A percentile compares a stretch with the other conserved stretches of the same genome.
Conservation (phyloP, 805 yeast genomes). For the Henningerozyma blattae region DNA sequence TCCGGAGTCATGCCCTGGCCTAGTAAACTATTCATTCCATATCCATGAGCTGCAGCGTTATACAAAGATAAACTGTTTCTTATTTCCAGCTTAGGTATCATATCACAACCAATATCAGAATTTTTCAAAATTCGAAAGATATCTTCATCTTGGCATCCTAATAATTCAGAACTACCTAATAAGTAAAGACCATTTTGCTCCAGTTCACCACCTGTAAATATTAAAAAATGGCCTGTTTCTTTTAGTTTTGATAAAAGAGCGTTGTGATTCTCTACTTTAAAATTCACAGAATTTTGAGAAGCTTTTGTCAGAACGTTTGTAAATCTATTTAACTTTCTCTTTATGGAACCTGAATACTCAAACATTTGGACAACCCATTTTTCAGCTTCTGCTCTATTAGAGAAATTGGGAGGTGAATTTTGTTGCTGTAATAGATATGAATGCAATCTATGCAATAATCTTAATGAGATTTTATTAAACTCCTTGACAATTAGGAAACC, state of each 20-base stretch:
- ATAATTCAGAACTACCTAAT: conserved; percentile 49
- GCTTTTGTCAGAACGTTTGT: conserved; percentile 52
- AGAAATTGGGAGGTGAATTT: conserved; percentile 42
- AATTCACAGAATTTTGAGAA: conserved; percentile 62
- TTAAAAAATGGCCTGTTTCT: conserved; percentile 60
- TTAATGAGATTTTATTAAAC: conserved; percentile 50
- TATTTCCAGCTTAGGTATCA: conserved; percentile 23
- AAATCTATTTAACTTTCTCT: conserved; percentile 75
- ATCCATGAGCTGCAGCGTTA: conserved; percentile 13
- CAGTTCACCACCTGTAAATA: conserved; percentile 53
- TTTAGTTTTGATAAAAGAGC: conserved; percentile 46
- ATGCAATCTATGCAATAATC: conserved; percentile 55
- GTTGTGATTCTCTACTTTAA: conserved; percentile 39
- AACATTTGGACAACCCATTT: conserved; percentile 60
- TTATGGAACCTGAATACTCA: conserved; percentile 61
- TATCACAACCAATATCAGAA: conserved; percentile 40
- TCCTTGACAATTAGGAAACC: conserved; percentile 73
- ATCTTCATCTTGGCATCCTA: conserved; percentile 29
- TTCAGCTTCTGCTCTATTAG: conserved; percentile 30
- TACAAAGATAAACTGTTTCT: conserved; percentile 18
- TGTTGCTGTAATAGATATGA: conserved; percentile 64
- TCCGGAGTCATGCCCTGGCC: conserved; percentile 18
- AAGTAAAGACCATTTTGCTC: conserved; percentile 71
- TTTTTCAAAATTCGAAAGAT: conserved; percentile 35
- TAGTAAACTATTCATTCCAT: conserved; percentile 18